Evolutionary conservation across 1,284 basidiomycete species (phyloP), one percentile per base, ranked within the genome.

Genomic region (Pyrrhoderma noxium): DNA sequence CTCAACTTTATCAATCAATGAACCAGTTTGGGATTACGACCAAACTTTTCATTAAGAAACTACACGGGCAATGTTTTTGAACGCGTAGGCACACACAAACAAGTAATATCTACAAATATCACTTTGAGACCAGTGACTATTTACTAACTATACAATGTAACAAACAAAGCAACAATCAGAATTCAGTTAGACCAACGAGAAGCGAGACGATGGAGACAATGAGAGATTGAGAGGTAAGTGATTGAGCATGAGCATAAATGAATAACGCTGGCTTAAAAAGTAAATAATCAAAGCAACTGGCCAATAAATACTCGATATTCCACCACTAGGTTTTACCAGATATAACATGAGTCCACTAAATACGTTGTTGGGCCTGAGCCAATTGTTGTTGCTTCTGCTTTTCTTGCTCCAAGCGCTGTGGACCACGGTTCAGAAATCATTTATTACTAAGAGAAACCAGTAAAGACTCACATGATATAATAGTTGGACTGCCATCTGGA

Each of bases 401-500:
- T 68, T 92, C 91, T 68, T 88, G 84, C 65, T 93, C 91, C 63
- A 93, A 70, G 49, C 91, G 82, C 85, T 92, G 55, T 36, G 45
- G 39, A 56, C 11, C 19, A 35, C 11, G 38, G 5, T 40, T 18
- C n/a, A 35, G 21, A 47, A 21, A 19, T 44, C 23, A 43, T 3
- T 8, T 21, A 56, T 53, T 49, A 5, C 54, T 47, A 38, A 22
- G 40, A 18, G 39, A 14, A 37, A 36, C 19, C 23, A 23, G 39
- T 36, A 19, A 35, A 19, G 38, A 77, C 88, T 55, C 65, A 91
- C 88, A 64, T 91, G 85, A 67, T 97, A 97, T 61, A 99, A 73
- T 60, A 99, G 67, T 60, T 91, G 85, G 23, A 99, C 93, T 2
- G 96, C 96, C 79, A 93, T 90, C 67, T 97, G 93, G 58, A 99